Evolutionary conservation across 495 filamentous ascomycete genomes (phyloP), one percentile per base, ranked within the genome.

Genomic region (Glonium stellatum): DNA sequence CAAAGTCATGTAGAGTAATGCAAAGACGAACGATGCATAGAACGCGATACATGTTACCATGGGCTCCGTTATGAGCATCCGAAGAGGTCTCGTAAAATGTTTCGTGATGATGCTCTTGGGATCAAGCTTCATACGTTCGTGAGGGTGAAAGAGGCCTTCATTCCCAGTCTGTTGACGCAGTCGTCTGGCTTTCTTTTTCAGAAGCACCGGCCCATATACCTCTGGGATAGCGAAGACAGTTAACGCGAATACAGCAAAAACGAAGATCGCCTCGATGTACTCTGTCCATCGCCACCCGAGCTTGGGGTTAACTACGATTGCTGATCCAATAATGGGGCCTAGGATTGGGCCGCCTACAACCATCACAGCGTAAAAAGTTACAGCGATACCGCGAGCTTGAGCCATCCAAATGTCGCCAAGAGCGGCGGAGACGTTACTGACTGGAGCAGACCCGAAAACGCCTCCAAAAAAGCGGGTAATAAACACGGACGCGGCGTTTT

Each of bases 341-440:
- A 71, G 50, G 9, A 71, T 75, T 25, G 73, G 73, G 4, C 73
- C 75, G 22, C 72, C 73, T 8, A 72, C 68, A 25, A 75, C 73
- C 47, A 62, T 62, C 11, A 76, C 55, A 8, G 70, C 68, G 58
- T 73, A 77, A 54, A 76, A 73, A 21, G 69, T 66, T 0, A 76
- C 64, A 8, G 75, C 73, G 10, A 66, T 70, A 21, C 75, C 75
- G 61, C 75, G 62, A 21, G 58, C 63, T 49, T 67, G 67, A 1
- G 73, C 69, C 27, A 59, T 60, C 57, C 69, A 82, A 22, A 83
- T 76, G 59, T 84, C 80, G 0, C 75, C 79, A 4, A 83, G 61
- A 0, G 76, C 76, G 0, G 76, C 81, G 19, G 52, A 51, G 6
- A 77, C 75, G 56, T 76, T 77, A 52, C 67, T 70, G 12, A 73